Conservation (phyloP, 192 early-diverging fungal species). For the Glomus cerebriforme region DNA sequence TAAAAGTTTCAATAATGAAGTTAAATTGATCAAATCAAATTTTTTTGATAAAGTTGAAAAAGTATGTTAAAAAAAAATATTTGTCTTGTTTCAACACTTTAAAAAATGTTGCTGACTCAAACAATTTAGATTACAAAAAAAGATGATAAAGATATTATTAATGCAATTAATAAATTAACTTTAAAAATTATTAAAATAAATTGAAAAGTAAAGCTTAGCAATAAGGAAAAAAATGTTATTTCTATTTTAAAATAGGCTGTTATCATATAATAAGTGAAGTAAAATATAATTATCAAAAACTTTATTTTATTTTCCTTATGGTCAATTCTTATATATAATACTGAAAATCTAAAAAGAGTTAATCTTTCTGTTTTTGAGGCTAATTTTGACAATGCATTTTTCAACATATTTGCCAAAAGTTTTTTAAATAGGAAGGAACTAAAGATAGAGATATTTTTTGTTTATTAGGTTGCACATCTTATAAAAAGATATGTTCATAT, state of each 20-base stretch:
- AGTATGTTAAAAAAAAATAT: conserved; percentile 29
- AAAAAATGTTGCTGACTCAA: conserved; percentile 32
- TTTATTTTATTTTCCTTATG: conserved; percentile 19
- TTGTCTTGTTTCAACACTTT: conserved; percentile 24
- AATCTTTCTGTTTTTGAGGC: conserved; percentile 29
- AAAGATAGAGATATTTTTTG: too few species aligned
- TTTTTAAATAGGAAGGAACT: conserved; percentile 27
- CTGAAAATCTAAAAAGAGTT: conserved; percentile 27
- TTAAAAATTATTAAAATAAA: conserved; percentile 30
- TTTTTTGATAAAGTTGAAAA: conserved; percentile 37
- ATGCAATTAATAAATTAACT: conserved; percentile 25
- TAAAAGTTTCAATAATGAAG: conserved; percentile 31
- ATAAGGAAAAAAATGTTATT: conserved; percentile 32
- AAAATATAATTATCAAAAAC: conserved; percentile 1
- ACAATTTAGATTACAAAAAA: conserved; percentile 33
- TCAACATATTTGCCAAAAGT: conserved; percentile 27
- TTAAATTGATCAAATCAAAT: conserved; percentile 31
- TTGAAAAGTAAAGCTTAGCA: conserved; percentile 19
- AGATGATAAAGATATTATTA: conserved; percentile 27
- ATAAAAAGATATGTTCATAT: too few species aligned
- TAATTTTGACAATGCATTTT: conserved; percentile 31
- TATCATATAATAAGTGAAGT: conserved; percentile 29
- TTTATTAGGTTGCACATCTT: too few species aligned
- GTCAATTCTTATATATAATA: background rate
- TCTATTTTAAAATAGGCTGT: conserved; percentile 21